phyloP scores from a whole-genome alignment of 495 filamentous ascomycete species.

The Neurospora africana region DNA sequence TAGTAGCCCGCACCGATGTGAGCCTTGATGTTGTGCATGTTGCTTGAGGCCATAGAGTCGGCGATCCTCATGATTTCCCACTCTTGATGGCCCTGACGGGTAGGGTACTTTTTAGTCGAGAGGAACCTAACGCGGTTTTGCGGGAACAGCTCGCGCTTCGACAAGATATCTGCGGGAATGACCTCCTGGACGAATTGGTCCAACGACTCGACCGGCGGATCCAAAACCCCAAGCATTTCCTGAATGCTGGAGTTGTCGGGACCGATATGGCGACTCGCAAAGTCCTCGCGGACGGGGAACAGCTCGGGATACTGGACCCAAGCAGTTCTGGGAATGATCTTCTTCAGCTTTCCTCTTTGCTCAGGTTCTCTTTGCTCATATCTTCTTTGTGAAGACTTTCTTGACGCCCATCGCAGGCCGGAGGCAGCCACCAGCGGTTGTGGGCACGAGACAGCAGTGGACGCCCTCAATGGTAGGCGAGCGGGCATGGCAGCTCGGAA shows the following conservation, averaged over 20 bases:
- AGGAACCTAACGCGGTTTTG: slow-evolving; percentile 10
- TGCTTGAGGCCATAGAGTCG: slow-evolving; percentile 52
- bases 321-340: not conserved
- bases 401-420: not conserved
- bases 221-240: slow-evolving; percentile 72
- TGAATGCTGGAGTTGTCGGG: slow-evolving; percentile 61
- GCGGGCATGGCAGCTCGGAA: slow-evolving; percentile 6
- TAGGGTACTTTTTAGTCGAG: not conserved
- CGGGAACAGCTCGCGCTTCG: slow-evolving; percentile 37
- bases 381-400: not conserved
- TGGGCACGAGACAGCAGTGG: not conserved
- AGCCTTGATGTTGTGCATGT: slow-evolving; percentile 51
- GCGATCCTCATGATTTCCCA: slow-evolving; percentile 30
- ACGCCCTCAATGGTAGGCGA: not conserved
- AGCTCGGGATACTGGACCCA: slow-evolving; percentile 8
- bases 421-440: not conserved
- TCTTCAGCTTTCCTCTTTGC: not conserved
- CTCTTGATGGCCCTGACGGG: slow-evolving; percentile 22
- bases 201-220: slow-evolving; percentile 60
- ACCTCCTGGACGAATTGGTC: slow-evolving; percentile 89
- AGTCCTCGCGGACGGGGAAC: slow-evolving; percentile 43
- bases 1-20: slow-evolving; percentile 89
- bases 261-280: slow-evolving; percentile 85
- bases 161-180: slow-evolving; percentile 74
- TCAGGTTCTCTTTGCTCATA: no score